These are phyloP conservation scores for Haematococcus lacustris DNA, from an alignment of 139 green algal genomes.

Conservation along the genomic window DNA sequence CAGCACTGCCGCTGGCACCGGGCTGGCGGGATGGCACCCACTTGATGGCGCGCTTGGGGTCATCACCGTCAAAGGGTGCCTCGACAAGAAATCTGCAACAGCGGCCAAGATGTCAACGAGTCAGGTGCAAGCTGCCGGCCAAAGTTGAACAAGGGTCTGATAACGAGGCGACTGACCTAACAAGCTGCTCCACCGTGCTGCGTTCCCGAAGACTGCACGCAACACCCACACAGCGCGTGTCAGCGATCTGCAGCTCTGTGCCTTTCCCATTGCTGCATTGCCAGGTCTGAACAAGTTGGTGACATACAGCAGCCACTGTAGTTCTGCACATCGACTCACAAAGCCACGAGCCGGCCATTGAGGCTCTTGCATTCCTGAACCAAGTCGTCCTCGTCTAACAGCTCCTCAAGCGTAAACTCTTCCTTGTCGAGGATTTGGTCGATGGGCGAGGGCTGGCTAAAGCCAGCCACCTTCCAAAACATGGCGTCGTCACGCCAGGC, in stretches of 20 bases:
- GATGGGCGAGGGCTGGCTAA: conserved; percentile 12
- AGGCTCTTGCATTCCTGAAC: conserved; percentile 90
- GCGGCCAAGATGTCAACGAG: too few relatives aligned
- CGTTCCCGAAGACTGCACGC: conserved; percentile 53
- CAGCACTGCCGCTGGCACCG: too few relatives aligned
- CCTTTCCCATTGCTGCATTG: not conserved
- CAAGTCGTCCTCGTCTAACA: conserved; percentile 91
- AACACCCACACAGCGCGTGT: not conserved
- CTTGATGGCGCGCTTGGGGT: conserved; percentile 70
- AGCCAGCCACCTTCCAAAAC: conserved; percentile 4
- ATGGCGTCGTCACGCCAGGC: too few relatives aligned
- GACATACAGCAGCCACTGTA: too few relatives aligned
- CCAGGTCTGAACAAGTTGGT: too few relatives aligned
- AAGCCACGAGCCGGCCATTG: conserved; percentile 76
- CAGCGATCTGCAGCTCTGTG: not conserved
- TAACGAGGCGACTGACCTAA: conserved; percentile 34
- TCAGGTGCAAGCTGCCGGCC: not conserved
- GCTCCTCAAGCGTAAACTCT: conserved; percentile 81
- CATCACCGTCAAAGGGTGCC: conserved; percentile 40
- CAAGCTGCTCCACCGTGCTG: conserved; percentile 64
- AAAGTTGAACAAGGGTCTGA: not conserved
- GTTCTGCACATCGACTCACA: conserved; percentile 53
- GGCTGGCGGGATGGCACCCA: conserved; percentile 7
- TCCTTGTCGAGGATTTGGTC: conserved; percentile 88
- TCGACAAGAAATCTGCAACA: conserved; percentile 62